A percentile compares a stretch with the other conserved stretches of the same genome.
Conservation (phyloP, 2,329 filamentous ascomycete genomes). For the Cryphonectria japonica region DNA sequence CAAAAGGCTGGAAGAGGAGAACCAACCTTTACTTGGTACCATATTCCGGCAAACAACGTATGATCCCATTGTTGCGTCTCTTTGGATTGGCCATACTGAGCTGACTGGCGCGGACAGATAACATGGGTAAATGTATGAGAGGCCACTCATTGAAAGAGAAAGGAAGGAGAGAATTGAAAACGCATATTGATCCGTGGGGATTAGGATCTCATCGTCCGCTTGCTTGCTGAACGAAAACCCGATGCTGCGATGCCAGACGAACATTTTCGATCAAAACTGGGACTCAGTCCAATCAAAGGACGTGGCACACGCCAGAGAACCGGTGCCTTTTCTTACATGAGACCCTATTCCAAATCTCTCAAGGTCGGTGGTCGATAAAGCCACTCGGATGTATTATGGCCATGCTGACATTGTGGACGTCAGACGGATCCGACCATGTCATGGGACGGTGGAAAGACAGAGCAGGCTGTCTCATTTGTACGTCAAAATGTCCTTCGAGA, state of each 20-base stretch:
- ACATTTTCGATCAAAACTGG: not conserved
- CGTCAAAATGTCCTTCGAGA: not conserved
- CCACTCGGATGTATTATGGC: too few relatives aligned
- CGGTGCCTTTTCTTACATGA: not conserved
- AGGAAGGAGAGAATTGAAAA: not conserved
- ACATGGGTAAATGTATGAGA: not conserved
- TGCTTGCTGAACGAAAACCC: not conserved
- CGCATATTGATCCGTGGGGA: not conserved
- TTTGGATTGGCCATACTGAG: not conserved
- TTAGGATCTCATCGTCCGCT: not conserved
- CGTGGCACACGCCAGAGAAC: not conserved
- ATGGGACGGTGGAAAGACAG: not conserved
- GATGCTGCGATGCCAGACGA: not conserved
- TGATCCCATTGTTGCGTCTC: too few relatives aligned
- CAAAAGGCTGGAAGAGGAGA: not conserved
- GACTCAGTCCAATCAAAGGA: not conserved
- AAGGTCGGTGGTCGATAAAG: not conserved
- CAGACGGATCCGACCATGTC: not conserved
- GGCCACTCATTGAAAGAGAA: not conserved
- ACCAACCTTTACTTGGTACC: not conserved
- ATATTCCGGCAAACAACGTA: not conserved
- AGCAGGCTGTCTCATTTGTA: not conserved
- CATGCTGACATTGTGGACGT: not conserved
- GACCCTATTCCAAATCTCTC: not conserved
- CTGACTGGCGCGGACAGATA: not conserved